Conservation (phyloP, 1,284 basidiomycete genomes). For the Cystobasidium slooffiae region DNA sequence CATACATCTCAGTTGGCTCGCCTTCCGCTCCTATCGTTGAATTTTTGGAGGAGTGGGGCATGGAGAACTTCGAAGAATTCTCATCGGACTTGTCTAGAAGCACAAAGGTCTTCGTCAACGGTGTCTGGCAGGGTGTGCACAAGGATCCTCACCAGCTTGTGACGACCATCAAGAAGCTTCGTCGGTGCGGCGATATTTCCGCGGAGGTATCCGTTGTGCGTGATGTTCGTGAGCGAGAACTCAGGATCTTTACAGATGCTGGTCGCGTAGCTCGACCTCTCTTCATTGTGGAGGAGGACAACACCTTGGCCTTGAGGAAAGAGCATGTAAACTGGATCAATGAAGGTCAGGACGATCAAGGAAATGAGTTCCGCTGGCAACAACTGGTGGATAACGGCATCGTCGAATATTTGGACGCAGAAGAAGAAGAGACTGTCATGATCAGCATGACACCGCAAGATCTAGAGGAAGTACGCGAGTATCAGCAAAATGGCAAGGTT, state of each 20-base stretch:
- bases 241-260: conserved; percentile 93
- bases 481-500: conserved; percentile 63
- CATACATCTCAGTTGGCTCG: conserved; percentile 96
- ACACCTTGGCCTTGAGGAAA: conserved; percentile 77
- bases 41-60: conserved; percentile 97
- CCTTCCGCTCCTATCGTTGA: conserved; percentile 95
- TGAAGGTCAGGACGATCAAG: conserved; percentile 63
- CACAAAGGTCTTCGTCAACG: conserved; percentile 99
- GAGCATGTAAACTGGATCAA: conserved; percentile 78
- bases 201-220: conserved; percentile 95
- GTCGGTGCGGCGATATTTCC: conserved; percentile 93
- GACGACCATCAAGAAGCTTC: conserved; percentile 86
- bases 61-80: conserved; percentile 89
- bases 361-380: conserved; percentile 74
- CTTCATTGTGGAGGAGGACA: conserved; percentile 92
- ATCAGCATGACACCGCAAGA: conserved; percentile 99
- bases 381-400: conserved; percentile 84
- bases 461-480: conserved; percentile 74
- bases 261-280: conserved; percentile 95
- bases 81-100: conserved; percentile 77
- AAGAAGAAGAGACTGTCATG: conserved; percentile 99
- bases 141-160: conserved; percentile 90
- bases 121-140: conserved; percentile 99
- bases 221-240: conserved; percentile 93
- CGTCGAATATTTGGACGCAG: conserved; percentile 93